These are phyloP conservation scores for Wolfiporia cocos DNA, from an alignment of 1,284 basidiomycete genomes.

Conservation along the genomic window DNA sequence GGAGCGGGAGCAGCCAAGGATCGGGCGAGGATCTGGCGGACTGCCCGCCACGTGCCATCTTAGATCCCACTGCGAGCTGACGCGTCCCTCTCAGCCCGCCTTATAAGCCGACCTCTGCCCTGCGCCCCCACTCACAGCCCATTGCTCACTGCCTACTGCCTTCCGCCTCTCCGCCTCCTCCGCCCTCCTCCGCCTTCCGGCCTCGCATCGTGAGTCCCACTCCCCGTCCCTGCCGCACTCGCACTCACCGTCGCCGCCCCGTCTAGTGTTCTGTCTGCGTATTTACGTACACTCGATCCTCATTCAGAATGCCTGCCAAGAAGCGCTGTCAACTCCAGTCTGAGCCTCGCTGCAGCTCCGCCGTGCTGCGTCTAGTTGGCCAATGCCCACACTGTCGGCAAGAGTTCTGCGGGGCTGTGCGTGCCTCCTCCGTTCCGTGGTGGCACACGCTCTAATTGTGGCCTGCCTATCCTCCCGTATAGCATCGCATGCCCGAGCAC, in stretches of 20 bases:
- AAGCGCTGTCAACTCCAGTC: constrained; percentile 76
- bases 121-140: constrained; percentile 7
- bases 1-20: constrained; percentile 14
- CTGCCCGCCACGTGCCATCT: constrained; percentile 28
- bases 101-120: constrained; percentile 22
- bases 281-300: constrained; percentile 17
- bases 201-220: constrained; percentile 9
- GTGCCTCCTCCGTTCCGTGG: constrained; percentile 25
- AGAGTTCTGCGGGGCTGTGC: constrained; percentile 72
- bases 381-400: constrained; percentile 73
- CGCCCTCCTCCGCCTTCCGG: constrained; percentile 12
- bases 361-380: constrained; percentile 75
- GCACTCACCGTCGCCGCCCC: constrained; percentile 2
- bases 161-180: constrained; percentile 8
- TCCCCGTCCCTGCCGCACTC: neutral
- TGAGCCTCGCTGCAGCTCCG: constrained; percentile 66
- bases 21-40: constrained; percentile 20
- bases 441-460: constrained; percentile 1
- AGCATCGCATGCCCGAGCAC: constrained; percentile 83
- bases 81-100: constrained; percentile 26
- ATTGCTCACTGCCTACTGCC: no score
- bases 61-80: constrained; percentile 29
- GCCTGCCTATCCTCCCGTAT: constrained; percentile 10
- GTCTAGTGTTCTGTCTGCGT: constrained; percentile 4
- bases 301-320: constrained; percentile 64